Evolutionary conservation across 1,284 basidiomycete genomes (phyloP).

Genomic region (Microbotryum silenes-acaulis): DNA sequence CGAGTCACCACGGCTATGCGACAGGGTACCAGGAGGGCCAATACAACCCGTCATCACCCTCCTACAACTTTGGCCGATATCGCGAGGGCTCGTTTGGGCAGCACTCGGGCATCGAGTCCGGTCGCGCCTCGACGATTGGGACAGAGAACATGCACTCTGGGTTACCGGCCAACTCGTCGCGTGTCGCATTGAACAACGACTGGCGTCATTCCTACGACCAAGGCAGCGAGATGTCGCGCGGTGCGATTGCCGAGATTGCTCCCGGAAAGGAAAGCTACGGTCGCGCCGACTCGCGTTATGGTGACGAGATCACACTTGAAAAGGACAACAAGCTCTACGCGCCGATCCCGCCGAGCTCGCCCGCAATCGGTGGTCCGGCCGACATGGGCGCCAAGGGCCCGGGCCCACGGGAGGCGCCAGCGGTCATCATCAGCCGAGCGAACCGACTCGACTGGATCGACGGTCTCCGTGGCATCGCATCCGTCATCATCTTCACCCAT

Average conservation of each 20-base stretch:
- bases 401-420: slow-evolving; percentile 27
- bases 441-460: slow-evolving; percentile 43
- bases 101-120: slow-evolving; percentile 34
- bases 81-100: slow-evolving; percentile 36
- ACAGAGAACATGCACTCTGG: slow-evolving; percentile 33
- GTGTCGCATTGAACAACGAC: slow-evolving; percentile 39
- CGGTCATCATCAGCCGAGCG: slow-evolving; percentile 36
- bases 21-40: slow-evolving; percentile 12
- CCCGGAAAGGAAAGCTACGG: slow-evolving; percentile 35
- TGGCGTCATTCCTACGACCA: slow-evolving; percentile 38
- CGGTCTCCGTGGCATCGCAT: slow-evolving; percentile 42
- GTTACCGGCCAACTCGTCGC: slow-evolving; percentile 37
- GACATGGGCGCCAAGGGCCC: slow-evolving; percentile 3
- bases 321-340: slow-evolving; percentile 31
- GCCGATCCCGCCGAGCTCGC: slow-evolving; percentile 33
- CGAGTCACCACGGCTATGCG: slow-evolving; percentile 19
- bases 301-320: slow-evolving; percentile 23
- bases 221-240: slow-evolving; percentile 31
- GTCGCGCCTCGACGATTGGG: slow-evolving; percentile 39
- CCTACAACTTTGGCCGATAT: slow-evolving; percentile 32
- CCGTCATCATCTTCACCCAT: slow-evolving; percentile 43
- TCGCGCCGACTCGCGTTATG: slow-evolving; percentile 24
- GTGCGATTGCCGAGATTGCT: slow-evolving; percentile 29
- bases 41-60: slow-evolving; percentile 26
- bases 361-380: slow-evolving; percentile 27